Conservation (phyloP, 345 rosid species). For the Syzygium aromaticum region DNA sequence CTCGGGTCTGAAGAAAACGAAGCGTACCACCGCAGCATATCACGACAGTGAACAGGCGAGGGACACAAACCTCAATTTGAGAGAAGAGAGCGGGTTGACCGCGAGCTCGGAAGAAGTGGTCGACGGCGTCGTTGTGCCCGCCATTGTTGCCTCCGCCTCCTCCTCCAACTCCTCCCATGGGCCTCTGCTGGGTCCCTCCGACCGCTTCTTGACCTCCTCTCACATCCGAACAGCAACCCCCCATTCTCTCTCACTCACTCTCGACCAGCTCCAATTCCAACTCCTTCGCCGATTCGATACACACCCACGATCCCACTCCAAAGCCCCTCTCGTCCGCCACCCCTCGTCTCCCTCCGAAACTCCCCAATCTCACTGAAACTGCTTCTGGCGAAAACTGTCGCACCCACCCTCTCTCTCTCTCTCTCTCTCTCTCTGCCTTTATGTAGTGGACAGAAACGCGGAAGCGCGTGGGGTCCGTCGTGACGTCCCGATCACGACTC, state of each 20-base stretch:
- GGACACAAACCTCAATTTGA: constrained; percentile 55
- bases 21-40: not conserved
- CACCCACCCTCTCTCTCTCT: not conserved
- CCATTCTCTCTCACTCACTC: constrained; percentile 34
- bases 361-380: not conserved
- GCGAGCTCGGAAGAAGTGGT: constrained; percentile 46
- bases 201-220: constrained; percentile 67
- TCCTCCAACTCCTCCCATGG: not conserved
- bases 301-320: not conserved
- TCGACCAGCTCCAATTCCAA: not conserved
- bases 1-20: not conserved
- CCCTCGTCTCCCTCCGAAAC: accelerated
- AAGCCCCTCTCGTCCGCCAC: not conserved
- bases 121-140: constrained; percentile 58
- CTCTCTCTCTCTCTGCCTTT: not conserved
- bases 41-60: not conserved
- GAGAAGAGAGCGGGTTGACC: constrained; percentile 48
- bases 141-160: constrained; percentile 6
- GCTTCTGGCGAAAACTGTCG: not conserved
- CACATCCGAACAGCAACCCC: constrained; percentile 50
- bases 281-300: not conserved
- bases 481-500: not conserved
- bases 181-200: constrained; percentile 43
- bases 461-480: not conserved
- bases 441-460: not conserved